Evolutionary conservation across 768 basidiomycete species (phyloP), one percentile per base, ranked within the genome.

Genomic region (Russula sp.): DNA sequence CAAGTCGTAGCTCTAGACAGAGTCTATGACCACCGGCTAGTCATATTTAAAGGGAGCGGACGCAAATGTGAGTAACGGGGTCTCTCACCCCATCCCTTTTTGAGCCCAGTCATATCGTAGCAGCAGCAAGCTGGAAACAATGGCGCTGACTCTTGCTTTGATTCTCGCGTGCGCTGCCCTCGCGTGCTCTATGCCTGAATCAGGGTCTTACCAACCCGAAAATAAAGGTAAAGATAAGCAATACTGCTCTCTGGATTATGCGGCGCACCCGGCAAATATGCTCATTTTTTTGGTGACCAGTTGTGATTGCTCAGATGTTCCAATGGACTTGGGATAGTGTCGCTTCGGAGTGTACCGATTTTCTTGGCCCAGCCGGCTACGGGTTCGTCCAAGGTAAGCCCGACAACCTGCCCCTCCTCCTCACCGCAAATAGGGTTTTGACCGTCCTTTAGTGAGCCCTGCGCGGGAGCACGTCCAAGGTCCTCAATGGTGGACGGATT

Each of bases 401-500:
- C 6, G 45, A 10, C 35, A n/a, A 10, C 14, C 7, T 22, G 25
- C 49, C 48, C 34, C 58, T n/a, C n/a, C n/a, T n/a, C n/a, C 20
- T 14, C 20, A 35, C 58, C 25, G 14, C 29, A 34, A 20, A 7
- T 11, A 8, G 0, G 2, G 25, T 59, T 2, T 54, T 41, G 34
- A 41, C 29, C 32, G 22, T 60, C 34, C 34, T 7, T 34, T 13
- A 76, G 76, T 73, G 52, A 75, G 83, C 63, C 83, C 83, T 0
- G 75, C 84, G 3, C 76, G 77, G 59, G 85, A 87, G 65, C 84
- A 86, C 66, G 72, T 86, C 46, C 66, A 72, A 14, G 86, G 85
- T 5, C 11, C 73, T 2, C 78, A 86, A 66, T 88, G 86, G 86
- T 88, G 86, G 86, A 87, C 86, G 0, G 86, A 87, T 68, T 87